These are phyloP conservation scores for Suillus subaureus DNA, from an alignment of 768 basidiomycete species.

Conservation along the genomic window DNA sequence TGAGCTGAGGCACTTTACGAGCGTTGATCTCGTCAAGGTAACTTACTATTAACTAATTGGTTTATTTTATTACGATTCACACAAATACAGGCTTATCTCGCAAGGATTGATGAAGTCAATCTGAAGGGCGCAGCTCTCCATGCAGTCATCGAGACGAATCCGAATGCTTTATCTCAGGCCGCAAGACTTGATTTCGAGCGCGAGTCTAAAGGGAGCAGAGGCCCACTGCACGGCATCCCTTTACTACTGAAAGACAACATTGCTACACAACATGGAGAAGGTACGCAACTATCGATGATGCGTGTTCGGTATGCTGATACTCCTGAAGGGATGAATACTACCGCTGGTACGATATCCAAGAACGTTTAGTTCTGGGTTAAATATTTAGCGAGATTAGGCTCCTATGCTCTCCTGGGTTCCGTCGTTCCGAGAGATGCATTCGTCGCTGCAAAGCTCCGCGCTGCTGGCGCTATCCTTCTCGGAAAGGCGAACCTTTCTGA, in stretches of 20 bases:
- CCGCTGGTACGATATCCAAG: conserved; percentile 29
- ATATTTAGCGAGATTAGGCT: conserved; percentile 25
- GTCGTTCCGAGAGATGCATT: conserved; percentile 37
- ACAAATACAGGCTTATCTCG: conserved; percentile 56
- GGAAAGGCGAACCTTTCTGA: conserved; percentile 49
- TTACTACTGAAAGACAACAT: conserved; percentile 56
- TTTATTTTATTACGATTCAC: not conserved
- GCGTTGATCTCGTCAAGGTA: conserved; percentile 66
- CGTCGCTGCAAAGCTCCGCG: conserved; percentile 30
- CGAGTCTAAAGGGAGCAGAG: conserved; percentile 43
- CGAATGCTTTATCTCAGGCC: conserved; percentile 54
- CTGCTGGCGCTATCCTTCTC: conserved; percentile 39
- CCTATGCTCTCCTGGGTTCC: conserved; percentile 37
- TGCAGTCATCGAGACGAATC: conserved; percentile 64
- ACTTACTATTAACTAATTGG: not conserved
- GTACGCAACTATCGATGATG: conserved; percentile 15
- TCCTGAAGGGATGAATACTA: conserved; percentile 39
- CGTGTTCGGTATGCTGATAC: conserved; percentile 6
- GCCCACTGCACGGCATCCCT: conserved; percentile 59
- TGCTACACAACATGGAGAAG: conserved; percentile 35
- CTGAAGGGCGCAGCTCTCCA: conserved; percentile 56
- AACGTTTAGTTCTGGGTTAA: not conserved
- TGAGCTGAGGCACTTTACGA: conserved; percentile 52
- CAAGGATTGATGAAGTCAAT: conserved; percentile 69
- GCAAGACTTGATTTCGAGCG: conserved; percentile 53